These are phyloP conservation scores for Acanthamoeba lenticulata DNA, from an alignment of 208 protist genomes.

Conservation along the genomic window DNA sequence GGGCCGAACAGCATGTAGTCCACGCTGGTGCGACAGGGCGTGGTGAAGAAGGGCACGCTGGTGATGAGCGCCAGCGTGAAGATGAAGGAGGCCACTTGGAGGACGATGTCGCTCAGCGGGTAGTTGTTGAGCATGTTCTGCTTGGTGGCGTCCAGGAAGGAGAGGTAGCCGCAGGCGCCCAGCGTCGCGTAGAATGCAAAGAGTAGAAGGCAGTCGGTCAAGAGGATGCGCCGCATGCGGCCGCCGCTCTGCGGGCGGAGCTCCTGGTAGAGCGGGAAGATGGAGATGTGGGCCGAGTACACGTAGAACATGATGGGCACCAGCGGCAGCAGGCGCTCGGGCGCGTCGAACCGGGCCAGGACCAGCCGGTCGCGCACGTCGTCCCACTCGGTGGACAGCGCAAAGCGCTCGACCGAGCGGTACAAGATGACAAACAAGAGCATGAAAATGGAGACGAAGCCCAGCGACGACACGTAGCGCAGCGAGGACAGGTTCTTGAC, in stretches of 20 bases:
- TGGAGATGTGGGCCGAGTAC: neutral
- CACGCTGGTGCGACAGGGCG: neutral
- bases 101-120: neutral
- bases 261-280: neutral
- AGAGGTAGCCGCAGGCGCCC: neutral
- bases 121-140: conserved; percentile 14
- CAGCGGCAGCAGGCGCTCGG: neutral
- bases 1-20: neutral
- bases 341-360: neutral
- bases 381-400: neutral
- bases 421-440: neutral
- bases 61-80: neutral
- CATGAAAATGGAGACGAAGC: neutral
- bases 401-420: neutral
- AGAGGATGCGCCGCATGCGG: neutral
- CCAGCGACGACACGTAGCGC: neutral
- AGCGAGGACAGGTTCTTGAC: neutral
- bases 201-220: neutral
- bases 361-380: neutral
- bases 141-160: neutral
- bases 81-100: neutral
- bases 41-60: neutral
- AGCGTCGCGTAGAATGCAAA: neutral
- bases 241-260: neutral
- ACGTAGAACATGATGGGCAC: neutral